A percentile compares a stretch with the other conserved stretches of the same genome.
Evolutionary conservation across 2,329 filamentous ascomycete genomes (phyloP).

Genomic region (Neurospora sp.): DNA sequence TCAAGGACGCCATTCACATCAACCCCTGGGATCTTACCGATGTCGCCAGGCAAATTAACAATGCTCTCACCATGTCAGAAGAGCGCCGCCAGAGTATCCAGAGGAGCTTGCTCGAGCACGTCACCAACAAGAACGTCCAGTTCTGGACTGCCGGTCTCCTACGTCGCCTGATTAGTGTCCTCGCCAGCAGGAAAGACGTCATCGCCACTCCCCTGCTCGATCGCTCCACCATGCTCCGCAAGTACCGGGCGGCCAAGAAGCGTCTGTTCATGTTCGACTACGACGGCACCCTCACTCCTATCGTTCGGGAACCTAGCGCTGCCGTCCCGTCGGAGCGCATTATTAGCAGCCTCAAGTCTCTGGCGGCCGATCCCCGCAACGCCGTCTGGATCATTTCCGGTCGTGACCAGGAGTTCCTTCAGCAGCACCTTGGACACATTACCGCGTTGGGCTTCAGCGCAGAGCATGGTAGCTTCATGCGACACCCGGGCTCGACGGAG

Average conservation of each 20-base stretch:
- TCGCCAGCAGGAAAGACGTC: conserved; percentile 66
- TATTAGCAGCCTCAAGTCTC: conserved; percentile 65
- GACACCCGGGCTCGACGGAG: conserved; percentile 61
- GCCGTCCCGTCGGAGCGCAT: conserved; percentile 82
- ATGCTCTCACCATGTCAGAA: conserved; percentile 66
- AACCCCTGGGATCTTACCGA: conserved; percentile 89
- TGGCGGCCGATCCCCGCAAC: conserved; percentile 74
- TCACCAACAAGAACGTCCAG: conserved; percentile 77
- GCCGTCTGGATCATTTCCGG: conserved; percentile 98
- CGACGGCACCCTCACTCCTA: conserved; percentile 90
- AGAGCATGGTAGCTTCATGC: conserved; percentile 94
- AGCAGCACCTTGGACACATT: conserved; percentile 89
- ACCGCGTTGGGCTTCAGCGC: conserved; percentile 83
- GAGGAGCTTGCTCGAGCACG: conserved; percentile 67
- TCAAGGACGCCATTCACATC: conserved; percentile 84
- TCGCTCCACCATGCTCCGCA: conserved; percentile 57
- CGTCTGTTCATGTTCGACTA: conserved; percentile 98
- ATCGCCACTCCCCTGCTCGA: conserved; percentile 77
- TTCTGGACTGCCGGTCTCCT: conserved; percentile 77
- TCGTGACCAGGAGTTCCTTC: conserved; percentile 82
- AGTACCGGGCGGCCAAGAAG: conserved; percentile 66
- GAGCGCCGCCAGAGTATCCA: conserved; percentile 62
- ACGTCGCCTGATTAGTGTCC: conserved; percentile 67
- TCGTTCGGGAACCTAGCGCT: conserved; percentile 82
- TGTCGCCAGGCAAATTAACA: conserved; percentile 74